Evolutionary conservation across 805 yeast genomes (phyloP), one percentile per base, ranked within the genome.

Genomic region (Candida tibetensis): DNA sequence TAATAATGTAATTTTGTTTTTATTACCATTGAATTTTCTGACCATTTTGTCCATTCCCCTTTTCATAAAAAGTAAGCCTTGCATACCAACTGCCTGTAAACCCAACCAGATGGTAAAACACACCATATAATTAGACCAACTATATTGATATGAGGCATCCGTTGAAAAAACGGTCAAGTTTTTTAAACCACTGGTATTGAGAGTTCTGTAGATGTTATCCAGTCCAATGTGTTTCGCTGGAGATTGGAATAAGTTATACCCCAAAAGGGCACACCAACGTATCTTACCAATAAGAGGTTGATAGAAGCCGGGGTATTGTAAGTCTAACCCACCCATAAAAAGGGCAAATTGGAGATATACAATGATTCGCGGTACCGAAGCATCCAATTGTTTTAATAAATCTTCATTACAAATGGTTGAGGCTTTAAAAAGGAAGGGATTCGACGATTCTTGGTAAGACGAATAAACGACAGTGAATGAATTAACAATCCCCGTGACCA

Each of bases 281-380:
- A 76, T 49, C 12, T 69, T 58, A 2, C 77, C 63, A 32, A 79
- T 55, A 10, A 76, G 53, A 0, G 83, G 83, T 43, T 73, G 82
- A 41, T 71, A 76, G 49, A 75, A 79, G 0, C 83, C 85, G 0
- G 89, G 88, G 47, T 76, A 82, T 17, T 65, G 59, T 14, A 82
- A 52, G 45, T 71, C 69, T 19, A 82, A 59, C 3, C 77, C 82
- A 4, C 74, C 76, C 47, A 75, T 65, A 51, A 80, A 76, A 30
- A 78, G 69, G 1, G 79, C 73, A 59, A 74, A 81, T 51, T 82
- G 88, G 23, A 79, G 51, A 54, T 79, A 81, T 14, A 66, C 56
- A 2, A 81, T 45, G 30, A 74, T 68, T 26, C 76, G 76, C 3
- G 63, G 59, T 6, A 70, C 64, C 9, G 73, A 69, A 1, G 86